These are phyloP conservation scores for Hyaloscypha hepaticicola DNA, from an alignment of 495 filamentous ascomycete species.

Conservation along the genomic window DNA sequence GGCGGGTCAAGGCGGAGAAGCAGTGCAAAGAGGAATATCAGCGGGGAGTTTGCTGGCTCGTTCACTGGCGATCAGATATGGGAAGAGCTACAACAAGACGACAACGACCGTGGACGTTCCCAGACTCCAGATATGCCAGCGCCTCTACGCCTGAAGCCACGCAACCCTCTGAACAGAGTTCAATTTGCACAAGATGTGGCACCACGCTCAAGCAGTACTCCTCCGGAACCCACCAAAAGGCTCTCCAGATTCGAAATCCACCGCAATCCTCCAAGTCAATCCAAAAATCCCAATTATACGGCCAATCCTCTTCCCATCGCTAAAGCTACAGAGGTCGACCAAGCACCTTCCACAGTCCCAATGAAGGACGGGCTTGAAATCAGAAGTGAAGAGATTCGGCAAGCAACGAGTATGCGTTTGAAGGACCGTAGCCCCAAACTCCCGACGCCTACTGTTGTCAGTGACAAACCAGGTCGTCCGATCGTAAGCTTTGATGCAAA, in stretches of 20 bases:
- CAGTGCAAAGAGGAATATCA: conserved; percentile 53
- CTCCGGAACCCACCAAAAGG: conserved; percentile 47
- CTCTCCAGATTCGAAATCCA: conserved; percentile 71
- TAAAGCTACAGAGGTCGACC: conserved; percentile 18
- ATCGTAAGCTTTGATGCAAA: conserved; percentile 89
- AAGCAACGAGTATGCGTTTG: conserved; percentile 86
- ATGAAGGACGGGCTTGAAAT: conserved; percentile 77
- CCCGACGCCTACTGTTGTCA: conserved; percentile 82
- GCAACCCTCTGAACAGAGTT: conserved; percentile 58
- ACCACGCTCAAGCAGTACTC: conserved; percentile 46
- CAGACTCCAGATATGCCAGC: conserved; percentile 46
- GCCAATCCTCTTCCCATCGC: conserved; percentile 53
- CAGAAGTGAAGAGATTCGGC: conserved; percentile 78
- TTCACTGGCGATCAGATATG: conserved; percentile 82
- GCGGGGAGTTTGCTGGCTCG: conserved; percentile 54
- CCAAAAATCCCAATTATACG: conserved; percentile 69
- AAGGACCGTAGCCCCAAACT: conserved; percentile 82
- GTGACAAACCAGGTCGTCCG: conserved; percentile 77
- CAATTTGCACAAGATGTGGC: conserved; percentile 38
- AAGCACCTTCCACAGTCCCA: conserved; percentile 23
- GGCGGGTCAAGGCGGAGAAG: conserved; percentile 18
- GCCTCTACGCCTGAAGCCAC: conserved; percentile 50
- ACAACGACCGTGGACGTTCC: conserved; percentile 20
- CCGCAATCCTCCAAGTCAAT: conserved; percentile 73
- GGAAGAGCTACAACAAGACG: conserved; percentile 67